Evolutionary conservation across 768 basidiomycete genomes (phyloP), one percentile per base, ranked within the genome.

Genomic region (Lactifluus volemus): DNA sequence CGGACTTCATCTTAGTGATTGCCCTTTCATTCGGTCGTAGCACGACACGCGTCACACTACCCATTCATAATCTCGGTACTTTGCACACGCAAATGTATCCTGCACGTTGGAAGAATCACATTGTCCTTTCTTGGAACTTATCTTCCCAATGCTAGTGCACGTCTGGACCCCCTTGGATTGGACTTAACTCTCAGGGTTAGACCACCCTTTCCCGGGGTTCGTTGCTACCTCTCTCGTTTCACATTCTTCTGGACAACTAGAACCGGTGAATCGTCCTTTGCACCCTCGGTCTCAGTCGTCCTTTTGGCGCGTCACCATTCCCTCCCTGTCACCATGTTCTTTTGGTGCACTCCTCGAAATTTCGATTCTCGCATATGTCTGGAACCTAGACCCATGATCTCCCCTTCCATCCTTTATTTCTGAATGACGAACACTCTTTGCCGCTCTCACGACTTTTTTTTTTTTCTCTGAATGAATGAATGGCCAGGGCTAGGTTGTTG

Each of bases 161-260:
- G n/a, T 45, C n/a, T 47, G 21, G 15, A 47, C 56, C 55, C 57
- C n/a, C 51, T 39, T 50, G 21, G 52, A 48, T 52, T 63, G 41
- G 56, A 53, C 47, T 53, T 30, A n/a, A 41, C 36, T 41, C 38
- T 14, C 50, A 58, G 30, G 45, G 51, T 52, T 34, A 30, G 52
- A 49, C 49, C 57, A 63, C 48, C 61, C 57, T 54, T 63, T 49
- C 55, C 61, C 49, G 56, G 61, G 56, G 51, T 53, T 57, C 45
- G 50, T 58, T 53, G 41, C 49, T 53, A 61, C 57, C 61, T 49
- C 47, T 38, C 45, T 58, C 6, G 52, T 41, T 53, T 63, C 61
- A 58, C 56, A 63, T 63, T n/a, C 61, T 63, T 63, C 61, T 58
- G 47, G 56, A 54, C 50, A 53, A 49, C 57, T 58, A n/a, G 61